phyloP scores from a whole-genome alignment of 441 rosid species.

The Biscutella auriculata region DNA sequence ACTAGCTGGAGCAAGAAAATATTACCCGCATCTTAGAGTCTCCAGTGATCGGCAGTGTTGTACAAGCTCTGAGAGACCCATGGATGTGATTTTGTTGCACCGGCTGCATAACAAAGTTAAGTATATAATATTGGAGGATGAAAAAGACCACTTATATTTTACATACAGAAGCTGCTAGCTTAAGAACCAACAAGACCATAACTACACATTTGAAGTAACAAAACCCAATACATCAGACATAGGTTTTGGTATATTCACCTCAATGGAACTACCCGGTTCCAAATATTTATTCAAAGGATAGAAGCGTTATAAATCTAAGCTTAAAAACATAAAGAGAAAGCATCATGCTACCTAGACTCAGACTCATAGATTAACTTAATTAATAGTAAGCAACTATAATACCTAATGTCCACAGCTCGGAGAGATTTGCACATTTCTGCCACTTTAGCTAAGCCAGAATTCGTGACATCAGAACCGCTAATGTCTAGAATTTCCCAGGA shows the following conservation, averaged over 20 bases:
- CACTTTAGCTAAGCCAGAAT: constrained; percentile 49
- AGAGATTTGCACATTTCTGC: constrained; percentile 53
- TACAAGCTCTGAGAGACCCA: constrained; percentile 56
- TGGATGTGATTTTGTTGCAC: constrained; percentile 47
- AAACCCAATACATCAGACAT: neutral
- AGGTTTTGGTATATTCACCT: neutral
- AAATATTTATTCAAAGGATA: neutral
- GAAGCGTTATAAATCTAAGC: too few relatives aligned
- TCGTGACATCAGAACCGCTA: constrained; percentile 65
- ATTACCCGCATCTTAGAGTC: constrained; percentile 80
- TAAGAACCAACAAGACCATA: neutral
- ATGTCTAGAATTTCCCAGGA: constrained; percentile 79
- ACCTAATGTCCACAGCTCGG: constrained; percentile 85
- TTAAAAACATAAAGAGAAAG: neutral
- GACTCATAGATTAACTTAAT: neutral
- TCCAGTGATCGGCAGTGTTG: constrained; percentile 54
- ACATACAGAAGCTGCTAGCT: neutral
- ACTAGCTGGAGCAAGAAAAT: neutral
- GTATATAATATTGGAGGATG: neutral
- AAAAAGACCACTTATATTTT: neutral
- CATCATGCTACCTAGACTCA: neutral
- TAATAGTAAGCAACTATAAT: neutral
- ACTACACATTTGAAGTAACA: too few relatives aligned
- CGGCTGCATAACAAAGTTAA: constrained; percentile 38
- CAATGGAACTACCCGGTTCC: neutral